phyloP scores from a whole-genome alignment of 192 early-diverging fungal genomes.

The Coemansia sp. region DNA sequence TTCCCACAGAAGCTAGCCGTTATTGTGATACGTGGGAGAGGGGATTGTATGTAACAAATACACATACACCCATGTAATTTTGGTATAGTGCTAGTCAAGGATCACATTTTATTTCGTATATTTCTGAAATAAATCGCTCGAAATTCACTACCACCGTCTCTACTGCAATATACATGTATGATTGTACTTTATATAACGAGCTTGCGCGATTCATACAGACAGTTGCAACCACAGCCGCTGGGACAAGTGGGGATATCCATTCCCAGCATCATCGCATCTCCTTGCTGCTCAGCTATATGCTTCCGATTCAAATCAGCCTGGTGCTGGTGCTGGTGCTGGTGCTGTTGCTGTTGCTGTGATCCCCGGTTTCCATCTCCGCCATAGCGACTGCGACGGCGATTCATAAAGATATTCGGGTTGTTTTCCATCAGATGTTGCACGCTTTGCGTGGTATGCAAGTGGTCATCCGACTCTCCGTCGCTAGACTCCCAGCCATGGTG shows the following conservation, averaged over 20 bases:
- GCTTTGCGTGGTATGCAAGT: conserved; percentile 5
- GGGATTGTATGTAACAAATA: too few relatives aligned
- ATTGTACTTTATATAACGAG: conserved; percentile 12
- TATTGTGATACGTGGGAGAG: not conserved
- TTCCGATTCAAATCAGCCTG: too few relatives aligned
- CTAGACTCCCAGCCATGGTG: conserved; percentile 15
- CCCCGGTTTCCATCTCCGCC: not conserved
- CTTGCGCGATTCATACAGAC: conserved; percentile 25
- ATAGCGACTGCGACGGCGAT: too few relatives aligned
- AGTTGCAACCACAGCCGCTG: conserved; percentile 44
- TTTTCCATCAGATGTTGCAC: too few relatives aligned
- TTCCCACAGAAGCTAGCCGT: too few relatives aligned
- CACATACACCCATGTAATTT: too few relatives aligned
- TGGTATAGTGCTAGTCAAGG: too few relatives aligned
- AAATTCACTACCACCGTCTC: too few relatives aligned
- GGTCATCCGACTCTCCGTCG: conserved; percentile 27
- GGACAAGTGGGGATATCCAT: conserved; percentile 40
- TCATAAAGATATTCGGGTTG: too few relatives aligned
- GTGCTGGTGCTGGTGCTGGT: not conserved
- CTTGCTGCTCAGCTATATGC: not conserved
- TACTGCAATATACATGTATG: not conserved
- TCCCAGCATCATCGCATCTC: conserved; percentile 7
- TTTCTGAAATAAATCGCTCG: too few relatives aligned
- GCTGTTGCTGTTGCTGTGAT: not conserved
- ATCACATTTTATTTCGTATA: not conserved